Conservation (phyloP, 2,329 filamentous ascomycete species). For the Beauveria varroae region DNA sequence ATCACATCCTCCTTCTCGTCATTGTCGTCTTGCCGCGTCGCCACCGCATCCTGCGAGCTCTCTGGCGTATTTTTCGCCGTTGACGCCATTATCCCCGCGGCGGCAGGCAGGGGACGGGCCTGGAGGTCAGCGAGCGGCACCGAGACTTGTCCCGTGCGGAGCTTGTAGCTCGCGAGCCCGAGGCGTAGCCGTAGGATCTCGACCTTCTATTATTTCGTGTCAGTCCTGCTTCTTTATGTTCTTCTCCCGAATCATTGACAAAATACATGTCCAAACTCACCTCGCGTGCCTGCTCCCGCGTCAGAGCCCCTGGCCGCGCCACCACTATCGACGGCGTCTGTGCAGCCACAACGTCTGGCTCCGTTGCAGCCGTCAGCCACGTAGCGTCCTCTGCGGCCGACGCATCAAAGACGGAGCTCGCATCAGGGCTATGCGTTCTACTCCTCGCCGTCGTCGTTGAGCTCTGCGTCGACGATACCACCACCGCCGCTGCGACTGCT, state of each 20-base stretch:
- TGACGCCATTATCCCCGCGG: constrained; percentile 22
- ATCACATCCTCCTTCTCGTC: constrained; percentile 28
- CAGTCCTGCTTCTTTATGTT: background rate
- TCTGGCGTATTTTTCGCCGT: constrained; percentile 11
- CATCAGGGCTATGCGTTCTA: constrained; percentile 30
- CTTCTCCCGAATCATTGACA: background rate
- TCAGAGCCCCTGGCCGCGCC: constrained; percentile 24
- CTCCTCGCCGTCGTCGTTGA: constrained; percentile 14
- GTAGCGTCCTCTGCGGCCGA: constrained; percentile 36
- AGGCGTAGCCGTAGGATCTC: constrained; percentile 62
- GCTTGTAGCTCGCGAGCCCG: constrained; percentile 65
- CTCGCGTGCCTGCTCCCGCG: constrained; percentile 46
- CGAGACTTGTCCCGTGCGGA: constrained; percentile 62
- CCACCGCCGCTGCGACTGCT: too few relatives aligned
- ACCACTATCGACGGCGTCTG: background rate
- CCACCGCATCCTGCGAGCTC: constrained; percentile 4
- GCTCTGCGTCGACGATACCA: constrained; percentile 7
- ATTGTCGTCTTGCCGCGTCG: constrained; percentile 9
- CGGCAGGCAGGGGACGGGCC: constrained; percentile 21
- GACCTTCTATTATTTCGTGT: constrained; percentile 41
- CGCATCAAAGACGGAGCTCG: constrained; percentile 43
- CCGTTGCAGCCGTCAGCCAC: constrained; percentile 42
- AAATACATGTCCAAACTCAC: constrained; percentile 24
- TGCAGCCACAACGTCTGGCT: constrained; percentile 20
- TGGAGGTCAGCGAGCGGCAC: constrained; percentile 57